These are phyloP conservation scores for Podospora pseudopauciseta DNA, from an alignment of 495 filamentous ascomycete genomes.

Conservation along the genomic window DNA sequence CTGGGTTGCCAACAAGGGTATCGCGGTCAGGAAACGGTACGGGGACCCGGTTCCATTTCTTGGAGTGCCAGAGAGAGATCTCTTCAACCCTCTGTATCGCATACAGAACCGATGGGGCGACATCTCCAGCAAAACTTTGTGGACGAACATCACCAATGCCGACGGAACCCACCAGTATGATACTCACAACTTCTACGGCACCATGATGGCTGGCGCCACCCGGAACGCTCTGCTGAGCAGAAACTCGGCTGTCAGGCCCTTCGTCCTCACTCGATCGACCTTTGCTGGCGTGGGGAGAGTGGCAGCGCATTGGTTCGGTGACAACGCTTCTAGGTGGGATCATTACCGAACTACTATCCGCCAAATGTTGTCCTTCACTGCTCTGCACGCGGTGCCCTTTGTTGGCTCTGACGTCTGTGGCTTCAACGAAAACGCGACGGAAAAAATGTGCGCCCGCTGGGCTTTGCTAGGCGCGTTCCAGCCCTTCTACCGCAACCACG, in stretches of 20 bases:
- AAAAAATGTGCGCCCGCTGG: constrained; percentile 81
- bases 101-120: constrained; percentile 66
- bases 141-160: constrained; percentile 69
- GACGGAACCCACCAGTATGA: constrained; percentile 70
- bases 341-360: constrained; percentile 69
- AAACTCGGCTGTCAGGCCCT: constrained; percentile 59
- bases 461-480: constrained; percentile 72
- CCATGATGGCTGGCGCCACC: constrained; percentile 71
- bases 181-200: constrained; percentile 83
- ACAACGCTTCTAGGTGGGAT: constrained; percentile 73
- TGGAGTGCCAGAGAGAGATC: constrained; percentile 60
- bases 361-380: constrained; percentile 66
- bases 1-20: neutral
- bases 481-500: constrained; percentile 85
- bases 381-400: constrained; percentile 79
- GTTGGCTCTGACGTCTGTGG: constrained; percentile 84
- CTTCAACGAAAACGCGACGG: constrained; percentile 64
- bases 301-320: constrained; percentile 87
- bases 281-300: constrained; percentile 60
- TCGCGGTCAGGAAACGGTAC: neutral
- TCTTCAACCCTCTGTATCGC: constrained; percentile 66
- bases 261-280: constrained; percentile 64
- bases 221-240: constrained; percentile 62
- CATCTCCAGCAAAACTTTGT: constrained; percentile 65
- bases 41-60: constrained; percentile 18